phyloP scores from a whole-genome alignment of 306 rosid species.

The Lupinus albus region DNA sequence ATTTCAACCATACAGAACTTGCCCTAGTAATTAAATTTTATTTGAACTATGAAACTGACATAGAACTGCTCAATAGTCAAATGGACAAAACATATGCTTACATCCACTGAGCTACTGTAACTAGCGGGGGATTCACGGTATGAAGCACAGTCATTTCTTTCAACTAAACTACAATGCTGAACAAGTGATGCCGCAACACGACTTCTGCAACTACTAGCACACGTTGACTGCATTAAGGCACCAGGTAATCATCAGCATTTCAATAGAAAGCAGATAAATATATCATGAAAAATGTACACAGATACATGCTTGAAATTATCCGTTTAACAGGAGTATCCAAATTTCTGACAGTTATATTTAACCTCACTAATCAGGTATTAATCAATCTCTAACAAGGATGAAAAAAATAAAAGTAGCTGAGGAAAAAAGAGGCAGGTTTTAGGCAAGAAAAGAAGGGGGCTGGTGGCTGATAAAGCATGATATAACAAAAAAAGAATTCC shows the following conservation, averaged over 20 bases:
- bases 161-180: conserved; percentile 43
- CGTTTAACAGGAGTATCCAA: conserved; percentile 6
- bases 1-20: conserved; percentile 16
- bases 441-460: not conserved
- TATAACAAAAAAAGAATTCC: conserved; percentile 1
- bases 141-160: conserved; percentile 38
- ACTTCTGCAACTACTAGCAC: conserved; percentile 46
- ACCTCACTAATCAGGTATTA: conserved; percentile 3
- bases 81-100: conserved; percentile 40
- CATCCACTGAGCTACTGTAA: conserved; percentile 59
- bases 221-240: conserved; percentile 56
- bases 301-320: conserved; percentile 6
- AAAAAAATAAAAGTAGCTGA: not conserved
- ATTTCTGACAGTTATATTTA: not conserved
- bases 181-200: conserved; percentile 42
- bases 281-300: not conserved
- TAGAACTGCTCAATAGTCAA: conserved; percentile 5
- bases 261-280: not conserved
- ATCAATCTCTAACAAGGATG: conserved; percentile 10
- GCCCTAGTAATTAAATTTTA: conserved; percentile 9
- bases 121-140: conserved; percentile 54
- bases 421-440: conserved; percentile 6
- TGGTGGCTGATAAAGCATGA: not conserved
- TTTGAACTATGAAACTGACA: conserved; percentile 2
- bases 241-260: conserved; percentile 20